A percentile compares a stretch with the other conserved stretches of the same genome.
Evolutionary conservation across 78 protist species (phyloP).

Genomic region (Dictyostelium brefeldianum): DNA sequence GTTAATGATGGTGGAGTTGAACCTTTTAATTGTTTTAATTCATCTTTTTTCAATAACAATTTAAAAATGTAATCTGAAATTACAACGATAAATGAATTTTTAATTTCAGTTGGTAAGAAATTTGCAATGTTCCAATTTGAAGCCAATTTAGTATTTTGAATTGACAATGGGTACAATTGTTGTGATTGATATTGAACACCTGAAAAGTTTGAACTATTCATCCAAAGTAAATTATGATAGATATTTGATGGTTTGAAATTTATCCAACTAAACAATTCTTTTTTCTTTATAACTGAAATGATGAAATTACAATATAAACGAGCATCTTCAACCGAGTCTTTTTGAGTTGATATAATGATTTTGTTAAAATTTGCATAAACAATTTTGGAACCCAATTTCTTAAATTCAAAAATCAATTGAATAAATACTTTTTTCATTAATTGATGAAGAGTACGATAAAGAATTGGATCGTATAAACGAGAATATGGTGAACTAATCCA

Average conservation of each 20-base stretch:
- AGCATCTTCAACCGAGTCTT: slow-evolving; percentile 83
- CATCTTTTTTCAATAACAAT: slow-evolving; percentile 20
- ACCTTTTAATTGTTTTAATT: neutral
- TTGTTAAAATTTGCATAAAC: slow-evolving; percentile 87
- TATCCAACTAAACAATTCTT: slow-evolving; percentile 77
- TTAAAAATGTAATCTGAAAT: slow-evolving; percentile 62
- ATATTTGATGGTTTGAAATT: slow-evolving; percentile 25
- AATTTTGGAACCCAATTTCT: slow-evolving; percentile 83
- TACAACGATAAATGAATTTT: slow-evolving; percentile 36
- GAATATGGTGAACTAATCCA: slow-evolving; percentile 90
- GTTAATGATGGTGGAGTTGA: neutral
- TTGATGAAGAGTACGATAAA: slow-evolving; percentile 84
- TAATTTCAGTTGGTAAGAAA: slow-evolving; percentile 48
- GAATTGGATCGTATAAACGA: slow-evolving; percentile 86
- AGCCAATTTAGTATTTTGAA: slow-evolving; percentile 3
- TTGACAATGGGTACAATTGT: neutral
- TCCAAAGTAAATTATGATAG: slow-evolving; percentile 87
- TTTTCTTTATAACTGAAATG: slow-evolving; percentile 62
- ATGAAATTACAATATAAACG: slow-evolving; percentile 74
- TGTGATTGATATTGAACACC: slow-evolving; percentile 42
- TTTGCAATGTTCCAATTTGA: slow-evolving; percentile 75
- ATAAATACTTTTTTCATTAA: slow-evolving; percentile 91
- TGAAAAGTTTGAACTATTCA: slow-evolving; percentile 87
- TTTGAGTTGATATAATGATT: slow-evolving; percentile 86
- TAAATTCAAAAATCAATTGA: slow-evolving; percentile 85